Evolutionary conservation across 2,329 filamentous ascomycete species (phyloP), one percentile per base, ranked within the genome.

Genomic region (Rhynchosporium graminicola): DNA sequence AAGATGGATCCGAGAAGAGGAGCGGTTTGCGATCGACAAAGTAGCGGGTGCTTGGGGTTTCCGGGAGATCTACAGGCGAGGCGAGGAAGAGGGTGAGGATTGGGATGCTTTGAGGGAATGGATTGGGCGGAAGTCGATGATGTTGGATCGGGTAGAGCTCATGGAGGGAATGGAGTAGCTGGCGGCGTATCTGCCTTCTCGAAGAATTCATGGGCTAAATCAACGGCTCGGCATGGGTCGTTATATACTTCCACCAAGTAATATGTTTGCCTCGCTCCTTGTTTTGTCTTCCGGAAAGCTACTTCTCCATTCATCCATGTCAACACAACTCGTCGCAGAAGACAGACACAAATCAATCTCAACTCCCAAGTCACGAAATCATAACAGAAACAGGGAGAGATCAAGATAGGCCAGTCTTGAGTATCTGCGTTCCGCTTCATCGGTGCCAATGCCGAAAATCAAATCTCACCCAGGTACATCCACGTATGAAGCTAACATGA

Each of bases 21-120:
- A 99, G 80, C 83, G 95, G 29, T 90, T 88, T 3, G 92, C 92
- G 0, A 80, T 97, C 67, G 95, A 99, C 78, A 87, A 85, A 72
- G 85, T 99, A 62, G 92, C 93, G 0, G 85, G 88, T 67, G 89
- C 91, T 0, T 99, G 95, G 91, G 95, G 95, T 0, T 99, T 97
- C 77, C 88, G 89, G 71, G 91, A 97, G 74, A 77, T 80, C 33
- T 87, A 85, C 79, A 87, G 88, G 74, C 84, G 90, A 73, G 95
- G 95, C 1, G 92, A 97, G 74, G 95, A 99, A 77, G 90, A 92
- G 68, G 94, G 95, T 0, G 83, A 87, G 59, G 94, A 97, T 66
- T 99, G 95, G 91, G 89, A 96, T 70, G 85, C 83, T 38, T 79
- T 99, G 66, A 86, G 88, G 68, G 91, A 97, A 77, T 95, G 92